phyloP scores from a whole-genome alignment of 257 asterid genomes.

The Plantago major region DNA sequence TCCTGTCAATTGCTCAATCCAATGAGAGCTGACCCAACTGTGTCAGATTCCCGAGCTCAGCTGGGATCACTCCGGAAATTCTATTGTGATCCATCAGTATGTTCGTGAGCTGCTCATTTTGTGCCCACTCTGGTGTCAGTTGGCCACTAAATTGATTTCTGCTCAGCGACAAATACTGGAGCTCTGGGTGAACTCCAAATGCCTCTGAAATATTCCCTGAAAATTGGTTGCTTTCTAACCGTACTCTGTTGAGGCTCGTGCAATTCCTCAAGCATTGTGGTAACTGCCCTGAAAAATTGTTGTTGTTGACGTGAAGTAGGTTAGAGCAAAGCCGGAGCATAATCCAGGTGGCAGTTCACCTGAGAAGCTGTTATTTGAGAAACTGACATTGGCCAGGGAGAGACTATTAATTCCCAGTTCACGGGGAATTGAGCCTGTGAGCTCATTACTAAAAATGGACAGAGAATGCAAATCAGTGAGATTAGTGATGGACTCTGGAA shows the following conservation, averaged over 20 bases:
- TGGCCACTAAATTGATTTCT: conserved; percentile 52
- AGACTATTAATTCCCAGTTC: conserved; percentile 55
- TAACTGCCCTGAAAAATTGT: conserved; percentile 56
- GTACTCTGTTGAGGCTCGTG: conserved; percentile 38
- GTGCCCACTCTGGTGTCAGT: conserved; percentile 59
- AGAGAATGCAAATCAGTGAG: conserved; percentile 37
- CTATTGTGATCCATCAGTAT: conserved; percentile 41
- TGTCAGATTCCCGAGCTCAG: conserved; percentile 58
- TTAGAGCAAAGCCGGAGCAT: conserved; percentile 52
- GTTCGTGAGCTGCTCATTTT: conserved; percentile 40
- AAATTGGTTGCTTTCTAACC: conserved; percentile 58
- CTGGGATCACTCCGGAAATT: conserved; percentile 65
- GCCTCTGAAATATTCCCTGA: conserved; percentile 58
- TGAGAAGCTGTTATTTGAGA: conserved; percentile 56
- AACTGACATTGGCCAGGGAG: conserved; percentile 35
- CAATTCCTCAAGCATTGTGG: conserved; percentile 71
- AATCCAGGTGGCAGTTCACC: conserved; percentile 59
- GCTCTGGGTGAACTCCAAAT: conserved; percentile 58
- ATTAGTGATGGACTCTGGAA: conserved; percentile 50
- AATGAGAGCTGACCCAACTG: conserved; percentile 41
- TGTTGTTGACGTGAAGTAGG: conserved; percentile 46
- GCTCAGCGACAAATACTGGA: conserved; percentile 44
- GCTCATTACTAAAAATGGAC: conserved; percentile 37
- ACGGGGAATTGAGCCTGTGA: conserved; percentile 49
- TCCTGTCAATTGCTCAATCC: conserved; percentile 54